phyloP scores from a whole-genome alignment of 2,329 filamentous ascomycete species.

The Fusarium succisae region DNA sequence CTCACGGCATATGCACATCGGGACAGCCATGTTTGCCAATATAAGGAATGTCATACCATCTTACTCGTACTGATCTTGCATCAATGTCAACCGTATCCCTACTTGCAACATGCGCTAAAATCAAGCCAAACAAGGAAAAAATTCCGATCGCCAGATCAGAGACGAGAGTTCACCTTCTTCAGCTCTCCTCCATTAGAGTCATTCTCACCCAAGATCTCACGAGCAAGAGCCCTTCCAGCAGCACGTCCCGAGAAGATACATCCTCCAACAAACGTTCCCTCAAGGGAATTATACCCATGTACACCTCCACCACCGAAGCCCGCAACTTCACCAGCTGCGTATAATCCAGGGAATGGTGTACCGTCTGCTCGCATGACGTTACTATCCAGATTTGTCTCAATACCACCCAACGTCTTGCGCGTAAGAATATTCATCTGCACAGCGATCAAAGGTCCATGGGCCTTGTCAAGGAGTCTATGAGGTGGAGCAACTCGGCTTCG shows the following conservation, averaged over 20 bases:
- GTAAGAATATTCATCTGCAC: slow-evolving; percentile 69
- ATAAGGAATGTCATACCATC: not conserved
- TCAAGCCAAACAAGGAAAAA: not conserved
- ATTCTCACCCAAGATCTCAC: slow-evolving; percentile 50
- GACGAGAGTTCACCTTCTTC: slow-evolving; percentile 2
- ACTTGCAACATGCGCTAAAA: not conserved
- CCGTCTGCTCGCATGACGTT: slow-evolving; percentile 64
- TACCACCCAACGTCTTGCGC: slow-evolving; percentile 67
- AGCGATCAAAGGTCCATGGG: slow-evolving; percentile 67
- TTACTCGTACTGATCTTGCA: not conserved
- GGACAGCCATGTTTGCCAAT: not conserved
- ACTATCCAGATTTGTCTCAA: slow-evolving; percentile 67
- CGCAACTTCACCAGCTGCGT: slow-evolving; percentile 68
- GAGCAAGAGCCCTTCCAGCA: slow-evolving; percentile 64
- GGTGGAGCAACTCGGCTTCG: slow-evolving; percentile 61
- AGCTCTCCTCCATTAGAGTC: not conserved
- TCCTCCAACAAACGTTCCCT: slow-evolving; percentile 70
- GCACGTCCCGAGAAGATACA: slow-evolving; percentile 70
- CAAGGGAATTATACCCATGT: slow-evolving; percentile 69
- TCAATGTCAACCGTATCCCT: not conserved
- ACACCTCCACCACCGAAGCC: slow-evolving; percentile 71
- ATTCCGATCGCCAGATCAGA: not conserved
- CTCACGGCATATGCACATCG: not conserved
- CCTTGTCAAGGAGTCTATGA: slow-evolving; percentile 62
- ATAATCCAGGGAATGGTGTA: slow-evolving; percentile 61